Percentiles rank a stretch among this genome's conserved stretches.
These are phyloP conservation scores for Macrolepiota albuminosa DNA, from an alignment of 768 basidiomycete genomes.

Conservation along the genomic window DNA sequence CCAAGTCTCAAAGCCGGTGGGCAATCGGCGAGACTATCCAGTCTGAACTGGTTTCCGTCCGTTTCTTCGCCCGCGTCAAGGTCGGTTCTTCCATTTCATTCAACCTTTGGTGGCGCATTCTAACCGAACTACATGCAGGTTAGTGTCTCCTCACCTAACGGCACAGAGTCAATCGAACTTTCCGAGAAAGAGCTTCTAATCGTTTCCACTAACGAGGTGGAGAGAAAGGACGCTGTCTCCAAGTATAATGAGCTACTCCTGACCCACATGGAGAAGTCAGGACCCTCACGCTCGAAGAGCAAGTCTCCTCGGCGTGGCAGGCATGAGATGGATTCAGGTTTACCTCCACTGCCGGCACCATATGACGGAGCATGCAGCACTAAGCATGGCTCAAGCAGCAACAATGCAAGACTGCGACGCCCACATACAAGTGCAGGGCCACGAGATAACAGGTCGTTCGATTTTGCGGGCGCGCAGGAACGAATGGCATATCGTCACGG, in stretches of 20 bases:
- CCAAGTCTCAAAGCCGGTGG: constrained; percentile 69
- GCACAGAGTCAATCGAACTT: constrained; percentile 66
- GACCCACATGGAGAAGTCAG: constrained; percentile 19
- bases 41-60: constrained; percentile 58
- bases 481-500: constrained; percentile 3
- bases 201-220: constrained; percentile 65
- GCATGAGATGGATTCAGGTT: constrained; percentile 25
- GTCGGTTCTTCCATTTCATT: constrained; percentile 28
- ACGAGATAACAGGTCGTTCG: constrained; percentile 46
- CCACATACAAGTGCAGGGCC: constrained; percentile 78
- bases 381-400: background rate
- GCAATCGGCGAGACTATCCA: constrained; percentile 74
- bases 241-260: constrained; percentile 48
- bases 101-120: constrained; percentile 9
- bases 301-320: constrained; percentile 50
- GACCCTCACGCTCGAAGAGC: constrained; percentile 49
- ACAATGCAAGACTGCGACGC: constrained; percentile 31
- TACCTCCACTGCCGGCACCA: constrained; percentile 37
- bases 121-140: constrained; percentile 29
- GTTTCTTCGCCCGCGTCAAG: constrained; percentile 70
- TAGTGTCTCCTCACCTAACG: constrained; percentile 47
- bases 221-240: constrained; percentile 59
- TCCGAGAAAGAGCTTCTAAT: constrained; percentile 61
- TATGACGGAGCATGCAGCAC: constrained; percentile 13
- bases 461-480: constrained; percentile 18